These are phyloP conservation scores for Pyrenochaeta sp. DNA, from an alignment of 2,329 filamentous ascomycete genomes.

Conservation along the genomic window DNA sequence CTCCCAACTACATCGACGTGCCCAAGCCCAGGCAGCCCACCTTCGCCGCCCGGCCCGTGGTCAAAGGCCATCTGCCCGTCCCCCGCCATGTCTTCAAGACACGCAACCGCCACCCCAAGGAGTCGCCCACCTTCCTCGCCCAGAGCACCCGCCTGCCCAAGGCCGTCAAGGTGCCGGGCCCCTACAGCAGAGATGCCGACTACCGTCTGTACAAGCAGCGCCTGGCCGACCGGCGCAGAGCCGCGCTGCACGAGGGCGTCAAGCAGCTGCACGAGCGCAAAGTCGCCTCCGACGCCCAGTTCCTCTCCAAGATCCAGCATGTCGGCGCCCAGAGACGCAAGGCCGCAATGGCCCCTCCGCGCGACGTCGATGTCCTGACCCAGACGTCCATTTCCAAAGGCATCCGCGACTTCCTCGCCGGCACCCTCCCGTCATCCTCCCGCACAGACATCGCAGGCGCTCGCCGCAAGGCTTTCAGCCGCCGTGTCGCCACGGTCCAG, in stretches of 20 bases:
- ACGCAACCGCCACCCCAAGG: conserved; percentile 57
- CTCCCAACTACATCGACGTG: conserved; percentile 84
- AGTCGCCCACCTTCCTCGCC: conserved; percentile 66
- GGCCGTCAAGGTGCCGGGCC: conserved; percentile 42
- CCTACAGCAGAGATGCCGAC: conserved; percentile 53
- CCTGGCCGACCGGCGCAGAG: conserved; percentile 75
- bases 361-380: conserved; percentile 63
- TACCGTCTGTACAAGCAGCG: conserved; percentile 71
- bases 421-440: conserved; percentile 35
- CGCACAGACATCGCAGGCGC: conserved; percentile 30
- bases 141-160: conserved; percentile 65
- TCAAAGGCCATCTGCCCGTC: conserved; percentile 83
- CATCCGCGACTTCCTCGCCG: conserved; percentile 44
- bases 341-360: conserved; percentile 69
- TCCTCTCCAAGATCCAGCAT: conserved; percentile 27
- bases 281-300: conserved; percentile 27
- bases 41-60: conserved; percentile 53
- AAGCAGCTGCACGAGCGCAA: conserved; percentile 66
- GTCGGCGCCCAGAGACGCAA: conserved; percentile 57
- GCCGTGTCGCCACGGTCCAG: conserved; percentile 60
- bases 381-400: conserved; percentile 38
- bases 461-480: conserved; percentile 45
- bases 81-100: conserved; percentile 79
- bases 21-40: conserved; percentile 78
- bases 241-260: conserved; percentile 76